Conservation (phyloP, 345 rosid genomes). For the Ailanthus altissimus region DNA sequence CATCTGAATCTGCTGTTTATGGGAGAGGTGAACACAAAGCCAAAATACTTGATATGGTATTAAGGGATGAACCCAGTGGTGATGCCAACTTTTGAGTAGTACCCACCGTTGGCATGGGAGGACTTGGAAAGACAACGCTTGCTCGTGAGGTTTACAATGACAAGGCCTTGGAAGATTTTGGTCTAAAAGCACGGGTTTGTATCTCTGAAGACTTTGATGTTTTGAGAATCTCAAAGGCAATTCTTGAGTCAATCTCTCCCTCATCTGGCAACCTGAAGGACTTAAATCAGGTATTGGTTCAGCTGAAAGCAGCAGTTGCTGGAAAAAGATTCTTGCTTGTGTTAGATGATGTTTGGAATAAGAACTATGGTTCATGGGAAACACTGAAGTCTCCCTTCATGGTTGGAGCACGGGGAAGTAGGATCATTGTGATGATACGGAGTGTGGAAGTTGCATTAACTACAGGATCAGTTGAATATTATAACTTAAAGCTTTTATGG, state of each 20-base stretch:
- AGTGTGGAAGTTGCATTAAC: not conserved
- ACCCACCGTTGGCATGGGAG: too few relatives aligned
- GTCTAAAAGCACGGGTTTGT: not conserved
- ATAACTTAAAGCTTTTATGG: not conserved
- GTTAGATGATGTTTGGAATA: conserved; percentile 16
- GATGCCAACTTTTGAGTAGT: too few relatives aligned
- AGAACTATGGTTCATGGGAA: not conserved
- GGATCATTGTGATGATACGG: not conserved
- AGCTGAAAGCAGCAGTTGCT: not conserved
- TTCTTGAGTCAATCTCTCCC: conserved; percentile 12
- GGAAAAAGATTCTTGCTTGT: conserved; percentile 4
- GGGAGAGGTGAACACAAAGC: too few relatives aligned
- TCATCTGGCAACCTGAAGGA: not conserved
- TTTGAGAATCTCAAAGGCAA: conserved; percentile 10
- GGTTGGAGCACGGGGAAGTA: conserved; percentile 10
- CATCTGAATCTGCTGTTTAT: too few relatives aligned
- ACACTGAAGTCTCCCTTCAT: not conserved
- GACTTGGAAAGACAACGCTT: too few relatives aligned
- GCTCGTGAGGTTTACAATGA: too few relatives aligned
- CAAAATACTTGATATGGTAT: too few relatives aligned
- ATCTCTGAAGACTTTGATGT: conserved; percentile 20
- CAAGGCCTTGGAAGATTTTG: not conserved
- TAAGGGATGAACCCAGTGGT: too few relatives aligned
- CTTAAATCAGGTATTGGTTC: not conserved
- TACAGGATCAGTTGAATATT: not conserved